phyloP scores from a whole-genome alignment of 2,329 filamentous ascomycete genomes.

The Trichoderma arundinaceum region DNA sequence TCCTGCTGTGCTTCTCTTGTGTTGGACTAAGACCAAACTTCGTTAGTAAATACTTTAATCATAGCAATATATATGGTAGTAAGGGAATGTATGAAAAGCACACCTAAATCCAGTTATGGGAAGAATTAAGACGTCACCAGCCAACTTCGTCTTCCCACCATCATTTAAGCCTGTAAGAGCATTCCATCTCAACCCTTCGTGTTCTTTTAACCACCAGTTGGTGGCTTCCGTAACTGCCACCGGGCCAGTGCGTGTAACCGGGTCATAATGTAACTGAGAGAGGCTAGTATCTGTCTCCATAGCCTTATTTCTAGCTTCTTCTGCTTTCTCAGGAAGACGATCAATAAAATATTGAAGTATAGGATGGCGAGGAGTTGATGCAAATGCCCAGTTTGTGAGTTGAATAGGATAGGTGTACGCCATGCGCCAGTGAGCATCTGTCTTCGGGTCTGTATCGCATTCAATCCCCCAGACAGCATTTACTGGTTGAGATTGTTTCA shows the following conservation, averaged over 20 bases:
- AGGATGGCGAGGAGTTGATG: conserved; percentile 36
- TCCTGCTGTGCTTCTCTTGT: conserved; percentile 35
- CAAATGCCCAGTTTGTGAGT: conserved; percentile 39
- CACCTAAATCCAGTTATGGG: conserved; percentile 39
- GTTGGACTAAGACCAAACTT: conserved; percentile 29
- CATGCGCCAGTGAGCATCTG: conserved; percentile 37
- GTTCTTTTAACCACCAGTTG: conserved; percentile 34
- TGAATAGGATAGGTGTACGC: conserved; percentile 38
- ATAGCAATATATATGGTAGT: neutral
- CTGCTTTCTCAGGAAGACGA: conserved; percentile 25
- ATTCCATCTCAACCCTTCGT: conserved; percentile 38
- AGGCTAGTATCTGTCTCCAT: neutral
- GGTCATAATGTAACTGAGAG: conserved; percentile 29
- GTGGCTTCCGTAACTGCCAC: conserved; percentile 37
- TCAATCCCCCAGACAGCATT: conserved; percentile 37
- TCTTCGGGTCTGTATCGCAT: conserved; percentile 36
- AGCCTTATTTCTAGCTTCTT: conserved; percentile 26
- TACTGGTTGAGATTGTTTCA: conserved; percentile 28
- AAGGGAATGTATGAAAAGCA: neutral
- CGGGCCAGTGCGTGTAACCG: conserved; percentile 36
- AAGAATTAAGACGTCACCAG: conserved; percentile 35
- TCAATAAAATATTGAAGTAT: conserved; percentile 35
- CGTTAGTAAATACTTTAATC: neutral
- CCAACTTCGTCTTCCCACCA: conserved; percentile 36
- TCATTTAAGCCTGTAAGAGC: conserved; percentile 35